These are phyloP conservation scores for Pichia heedii DNA, from an alignment of 805 yeast species.

Conservation along the genomic window DNA sequence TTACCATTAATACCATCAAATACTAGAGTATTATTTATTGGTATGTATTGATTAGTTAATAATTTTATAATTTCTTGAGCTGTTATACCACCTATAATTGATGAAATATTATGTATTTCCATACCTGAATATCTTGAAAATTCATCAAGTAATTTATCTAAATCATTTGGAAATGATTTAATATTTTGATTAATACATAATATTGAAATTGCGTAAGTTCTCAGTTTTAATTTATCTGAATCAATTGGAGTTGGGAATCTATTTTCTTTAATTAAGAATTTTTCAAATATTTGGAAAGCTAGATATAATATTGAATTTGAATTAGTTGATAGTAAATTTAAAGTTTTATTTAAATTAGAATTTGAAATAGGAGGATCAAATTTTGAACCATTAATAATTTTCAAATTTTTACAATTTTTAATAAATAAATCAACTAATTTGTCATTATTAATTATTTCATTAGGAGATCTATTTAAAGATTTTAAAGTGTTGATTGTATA, in stretches of 20 bases:
- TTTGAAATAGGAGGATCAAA: neutral
- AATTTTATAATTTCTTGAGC: conserved; percentile 77
- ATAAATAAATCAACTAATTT: conserved; percentile 43
- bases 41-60: conserved; percentile 71
- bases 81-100: conserved; percentile 77
- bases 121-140: conserved; percentile 32
- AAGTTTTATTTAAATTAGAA: neutral
- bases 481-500: conserved; percentile 22
- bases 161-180: conserved; percentile 26
- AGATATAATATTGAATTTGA: conserved; percentile 26
- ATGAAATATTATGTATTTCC: conserved; percentile 48
- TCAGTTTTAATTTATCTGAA: conserved; percentile 13
- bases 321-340: neutral
- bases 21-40: conserved; percentile 59
- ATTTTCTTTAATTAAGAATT: conserved; percentile 20
- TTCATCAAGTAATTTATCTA: conserved; percentile 33
- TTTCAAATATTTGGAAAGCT: conserved; percentile 30
- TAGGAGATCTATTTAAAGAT: conserved; percentile 21
- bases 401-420: conserved; percentile 48
- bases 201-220: conserved; percentile 20
- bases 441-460: conserved; percentile 19
- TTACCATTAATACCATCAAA: conserved; percentile 64
- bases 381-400: conserved; percentile 23
- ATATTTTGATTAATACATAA: conserved; percentile 13
- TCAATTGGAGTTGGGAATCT: conserved; percentile 12